These are phyloP conservation scores for Dactylis glomerata DNA, from an alignment of 176 grass and related monocot genomes.

Conservation along the genomic window DNA sequence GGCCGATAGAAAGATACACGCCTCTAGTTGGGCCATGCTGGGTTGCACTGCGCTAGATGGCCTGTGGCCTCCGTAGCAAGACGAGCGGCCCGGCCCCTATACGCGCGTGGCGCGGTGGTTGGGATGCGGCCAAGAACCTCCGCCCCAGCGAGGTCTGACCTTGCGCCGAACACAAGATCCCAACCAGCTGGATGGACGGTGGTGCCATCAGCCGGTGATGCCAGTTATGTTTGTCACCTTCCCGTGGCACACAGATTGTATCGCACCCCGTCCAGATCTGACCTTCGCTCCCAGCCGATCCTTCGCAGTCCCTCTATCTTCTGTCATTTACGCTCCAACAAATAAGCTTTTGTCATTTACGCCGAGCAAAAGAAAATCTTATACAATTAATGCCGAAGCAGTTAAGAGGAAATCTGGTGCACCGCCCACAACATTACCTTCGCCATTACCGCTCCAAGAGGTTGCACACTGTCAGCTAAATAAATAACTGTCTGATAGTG, in stretches of 20 bases:
- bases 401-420: background rate
- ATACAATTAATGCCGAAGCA: background rate
- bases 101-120: background rate
- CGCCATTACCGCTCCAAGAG: background rate
- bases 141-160: background rate
- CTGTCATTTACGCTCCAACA: background rate
- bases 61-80: background rate
- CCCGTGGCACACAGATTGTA: background rate
- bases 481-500: background rate
- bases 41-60: background rate
- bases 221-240: background rate
- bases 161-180: background rate
- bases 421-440: no score
- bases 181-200: background rate
- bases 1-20: background rate
- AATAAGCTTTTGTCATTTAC: background rate
- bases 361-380: background rate
- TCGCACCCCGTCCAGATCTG: constrained; percentile 7
- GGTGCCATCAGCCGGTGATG: background rate
- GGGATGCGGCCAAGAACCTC: background rate
- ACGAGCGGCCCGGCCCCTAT: background rate
- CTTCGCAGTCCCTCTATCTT: no score
- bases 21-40: background rate
- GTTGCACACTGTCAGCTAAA: background rate
- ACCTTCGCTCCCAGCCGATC: background rate